Conservation (phyloP, 441 rosid species). For the Pelargonium myrrhifolium region DNA sequence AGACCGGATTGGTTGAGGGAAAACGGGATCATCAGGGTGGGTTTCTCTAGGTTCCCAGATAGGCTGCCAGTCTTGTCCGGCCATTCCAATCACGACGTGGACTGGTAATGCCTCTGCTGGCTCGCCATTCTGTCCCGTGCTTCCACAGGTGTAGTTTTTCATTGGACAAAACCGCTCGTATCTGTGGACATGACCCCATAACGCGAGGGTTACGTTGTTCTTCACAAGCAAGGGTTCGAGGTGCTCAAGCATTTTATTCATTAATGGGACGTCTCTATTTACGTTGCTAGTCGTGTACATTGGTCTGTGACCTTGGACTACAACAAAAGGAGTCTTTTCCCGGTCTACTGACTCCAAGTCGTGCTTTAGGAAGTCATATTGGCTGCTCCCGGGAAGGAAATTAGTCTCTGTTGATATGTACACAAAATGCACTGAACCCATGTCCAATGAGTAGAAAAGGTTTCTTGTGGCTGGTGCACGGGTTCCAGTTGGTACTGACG, state of each 20-base stretch:
- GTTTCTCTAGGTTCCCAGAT: constrained; percentile 70
- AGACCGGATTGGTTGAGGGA: constrained; percentile 65
- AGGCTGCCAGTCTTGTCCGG: constrained; percentile 82
- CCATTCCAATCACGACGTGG: constrained; percentile 92
- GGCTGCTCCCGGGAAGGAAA: constrained; percentile 67
- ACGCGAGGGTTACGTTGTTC: constrained; percentile 65
- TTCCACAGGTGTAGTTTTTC: constrained; percentile 64
- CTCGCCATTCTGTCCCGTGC: constrained; percentile 25
- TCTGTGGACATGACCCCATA: constrained; percentile 93
- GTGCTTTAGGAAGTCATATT: constrained; percentile 55
- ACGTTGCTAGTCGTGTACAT: constrained; percentile 82
- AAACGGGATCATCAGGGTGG: constrained; percentile 59
- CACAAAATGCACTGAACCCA: constrained; percentile 67
- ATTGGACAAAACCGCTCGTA: constrained; percentile 87
- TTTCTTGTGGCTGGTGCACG: constrained; percentile 59
- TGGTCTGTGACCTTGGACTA: constrained; percentile 86
- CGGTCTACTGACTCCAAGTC: constrained; percentile 73
- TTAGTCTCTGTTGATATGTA: constrained; percentile 83
- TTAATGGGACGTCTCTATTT: constrained; percentile 43
- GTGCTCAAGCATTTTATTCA: constrained; percentile 59
- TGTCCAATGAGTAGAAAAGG: constrained; percentile 73
- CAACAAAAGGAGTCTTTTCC: constrained; percentile 65
- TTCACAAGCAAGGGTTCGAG: constrained; percentile 71
- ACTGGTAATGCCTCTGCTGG: constrained; percentile 57
- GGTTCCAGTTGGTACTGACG: constrained; percentile 61